phyloP scores from a whole-genome alignment of 305 asterid genomes.

The Fraxinus baroniana region DNA sequence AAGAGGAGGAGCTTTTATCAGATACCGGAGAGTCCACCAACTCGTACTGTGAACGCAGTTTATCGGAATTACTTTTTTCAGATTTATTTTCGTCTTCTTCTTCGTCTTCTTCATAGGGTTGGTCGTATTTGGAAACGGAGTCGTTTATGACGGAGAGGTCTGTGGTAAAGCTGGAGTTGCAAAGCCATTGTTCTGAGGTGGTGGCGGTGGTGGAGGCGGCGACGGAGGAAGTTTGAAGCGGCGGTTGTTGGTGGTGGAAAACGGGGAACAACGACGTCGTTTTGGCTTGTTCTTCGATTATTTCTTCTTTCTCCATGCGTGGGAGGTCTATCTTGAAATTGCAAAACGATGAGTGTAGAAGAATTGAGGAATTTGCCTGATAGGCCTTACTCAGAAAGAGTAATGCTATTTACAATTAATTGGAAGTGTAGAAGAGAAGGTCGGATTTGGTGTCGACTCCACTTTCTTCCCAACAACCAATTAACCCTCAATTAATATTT shows the following conservation, averaged over 20 bases:
- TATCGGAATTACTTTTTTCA: constrained; percentile 17
- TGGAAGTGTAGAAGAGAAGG: not conserved
- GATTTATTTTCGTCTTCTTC: constrained; percentile 36
- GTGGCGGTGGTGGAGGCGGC: constrained; percentile 1
- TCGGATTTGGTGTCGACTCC: not conserved
- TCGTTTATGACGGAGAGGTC: constrained; percentile 66
- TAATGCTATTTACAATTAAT: no score
- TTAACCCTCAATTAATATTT: no score
- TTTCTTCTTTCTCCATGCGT: not conserved
- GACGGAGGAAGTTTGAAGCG: constrained; percentile 28
- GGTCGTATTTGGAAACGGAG: constrained; percentile 60
- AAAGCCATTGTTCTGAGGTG: constrained; percentile 60
- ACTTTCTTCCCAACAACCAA: not conserved
- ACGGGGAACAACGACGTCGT: constrained; percentile 57
- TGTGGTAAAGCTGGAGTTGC: constrained; percentile 72
- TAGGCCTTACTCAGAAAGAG: no score
- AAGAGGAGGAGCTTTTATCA: constrained; percentile 41
- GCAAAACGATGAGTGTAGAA: not conserved
- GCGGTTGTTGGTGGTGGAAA: constrained; percentile 20
- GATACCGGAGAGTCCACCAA: constrained; percentile 62
- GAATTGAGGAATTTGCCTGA: not conserved
- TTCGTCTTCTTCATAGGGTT: constrained; percentile 28
- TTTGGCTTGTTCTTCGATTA: constrained; percentile 30
- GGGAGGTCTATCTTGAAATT: not conserved
- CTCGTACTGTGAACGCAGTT: constrained; percentile 47